These are phyloP conservation scores for Henckelia pumila DNA, from an alignment of 257 asterid species.

Conservation along the genomic window DNA sequence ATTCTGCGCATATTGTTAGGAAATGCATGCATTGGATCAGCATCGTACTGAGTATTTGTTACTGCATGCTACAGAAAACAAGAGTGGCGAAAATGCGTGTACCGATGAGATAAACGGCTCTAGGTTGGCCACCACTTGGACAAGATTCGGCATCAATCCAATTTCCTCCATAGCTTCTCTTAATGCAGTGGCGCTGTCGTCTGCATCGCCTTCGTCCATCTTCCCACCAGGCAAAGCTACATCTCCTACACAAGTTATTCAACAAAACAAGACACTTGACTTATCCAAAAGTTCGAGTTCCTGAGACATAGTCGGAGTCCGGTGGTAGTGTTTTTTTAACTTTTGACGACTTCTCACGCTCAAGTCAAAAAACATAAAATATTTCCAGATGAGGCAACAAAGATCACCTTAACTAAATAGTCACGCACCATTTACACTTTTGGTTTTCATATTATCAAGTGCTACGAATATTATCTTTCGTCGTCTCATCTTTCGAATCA, in stretches of 20 bases:
- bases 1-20: constrained; percentile 35
- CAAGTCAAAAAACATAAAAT: too few relatives aligned
- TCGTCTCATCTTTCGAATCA: too few relatives aligned
- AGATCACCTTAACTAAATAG: too few relatives aligned
- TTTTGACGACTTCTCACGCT: too few relatives aligned
- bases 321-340: too few relatives aligned
- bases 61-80: background rate
- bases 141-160: constrained; percentile 47
- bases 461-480: too few relatives aligned
- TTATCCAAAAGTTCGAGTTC: too few relatives aligned
- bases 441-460: too few relatives aligned
- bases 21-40: background rate
- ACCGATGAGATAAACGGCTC: constrained; percentile 58
- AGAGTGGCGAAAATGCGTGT: background rate
- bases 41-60: background rate
- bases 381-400: too few relatives aligned
- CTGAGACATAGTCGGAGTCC: too few relatives aligned
- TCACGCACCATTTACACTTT: too few relatives aligned
- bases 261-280: background rate
- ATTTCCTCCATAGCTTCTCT: constrained; percentile 67
- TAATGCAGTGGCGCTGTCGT: constrained; percentile 56
- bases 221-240: constrained; percentile 64
- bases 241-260: constrained; percentile 34
- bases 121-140: constrained; percentile 46
- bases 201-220: constrained; percentile 49